Conservation (phyloP, 306 rosid genomes). For the Cajanus cajan region DNA sequence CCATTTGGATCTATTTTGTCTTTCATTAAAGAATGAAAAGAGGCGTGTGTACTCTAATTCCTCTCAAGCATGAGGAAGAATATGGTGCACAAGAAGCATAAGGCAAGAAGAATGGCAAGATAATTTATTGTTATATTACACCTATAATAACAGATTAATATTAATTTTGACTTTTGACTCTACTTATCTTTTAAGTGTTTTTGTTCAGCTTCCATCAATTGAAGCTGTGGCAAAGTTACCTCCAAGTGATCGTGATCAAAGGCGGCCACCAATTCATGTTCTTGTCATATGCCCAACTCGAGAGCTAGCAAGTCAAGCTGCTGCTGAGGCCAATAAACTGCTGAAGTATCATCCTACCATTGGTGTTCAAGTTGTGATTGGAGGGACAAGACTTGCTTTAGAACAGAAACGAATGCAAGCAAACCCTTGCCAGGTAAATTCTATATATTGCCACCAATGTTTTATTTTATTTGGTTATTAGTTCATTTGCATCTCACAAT, state of each 20-base stretch:
- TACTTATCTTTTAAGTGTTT: slow-evolving; percentile 30
- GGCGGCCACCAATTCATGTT: slow-evolving; percentile 77
- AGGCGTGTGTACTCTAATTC: too few relatives aligned
- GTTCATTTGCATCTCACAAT: not conserved
- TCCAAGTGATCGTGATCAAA: slow-evolving; percentile 57
- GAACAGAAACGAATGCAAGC: slow-evolving; percentile 94
- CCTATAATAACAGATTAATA: not conserved
- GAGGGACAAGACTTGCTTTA: slow-evolving; percentile 81
- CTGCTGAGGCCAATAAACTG: slow-evolving; percentile 76
- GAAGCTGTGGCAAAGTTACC: slow-evolving; percentile 75
- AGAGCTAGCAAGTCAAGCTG: slow-evolving; percentile 94
- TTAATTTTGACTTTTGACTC: slow-evolving; percentile 26
- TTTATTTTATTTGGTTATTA: not conserved
- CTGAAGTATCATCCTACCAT: slow-evolving; percentile 81
- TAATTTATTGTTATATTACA: slow-evolving; percentile 7
- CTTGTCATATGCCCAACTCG: slow-evolving; percentile 96
- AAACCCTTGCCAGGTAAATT: slow-evolving; percentile 84
- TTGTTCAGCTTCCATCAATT: slow-evolving; percentile 90
- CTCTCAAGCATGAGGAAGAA: too few relatives aligned
- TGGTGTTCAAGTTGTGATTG: slow-evolving; percentile 96
- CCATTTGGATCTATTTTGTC: too few relatives aligned
- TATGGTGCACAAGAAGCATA: too few relatives aligned
- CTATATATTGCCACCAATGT: slow-evolving; percentile 13
- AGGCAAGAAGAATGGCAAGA: too few relatives aligned
- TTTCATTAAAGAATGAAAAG: too few relatives aligned